Evolutionary conservation across 2,329 filamentous ascomycete species (phyloP).

Genomic region (Diaporthe citrichinensis): DNA sequence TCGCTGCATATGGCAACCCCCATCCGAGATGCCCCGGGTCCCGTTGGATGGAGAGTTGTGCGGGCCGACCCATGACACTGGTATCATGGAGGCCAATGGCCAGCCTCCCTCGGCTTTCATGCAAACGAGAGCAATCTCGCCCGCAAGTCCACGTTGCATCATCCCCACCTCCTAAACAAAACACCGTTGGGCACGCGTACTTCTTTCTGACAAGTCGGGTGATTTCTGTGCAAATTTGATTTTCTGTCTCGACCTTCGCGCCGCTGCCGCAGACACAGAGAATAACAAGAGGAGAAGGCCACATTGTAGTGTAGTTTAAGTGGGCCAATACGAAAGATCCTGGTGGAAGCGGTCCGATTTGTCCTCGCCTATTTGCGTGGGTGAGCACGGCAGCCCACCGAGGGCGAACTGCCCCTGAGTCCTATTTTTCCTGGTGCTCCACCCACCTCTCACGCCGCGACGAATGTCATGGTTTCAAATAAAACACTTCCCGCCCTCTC

Average conservation of each 20-base stretch:
- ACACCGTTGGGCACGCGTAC: constrained; percentile 19
- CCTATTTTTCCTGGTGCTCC: constrained; percentile 5
- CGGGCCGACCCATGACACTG: constrained; percentile 22
- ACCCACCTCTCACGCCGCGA: constrained; percentile 12
- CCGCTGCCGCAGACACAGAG: constrained; percentile 3
- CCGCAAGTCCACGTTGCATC: constrained; percentile 22
- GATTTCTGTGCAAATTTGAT: constrained; percentile 22
- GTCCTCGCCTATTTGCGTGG: neutral
- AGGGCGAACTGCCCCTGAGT: constrained; percentile 20
- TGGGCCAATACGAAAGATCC: constrained; percentile 15
- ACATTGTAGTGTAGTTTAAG: constrained; percentile 2
- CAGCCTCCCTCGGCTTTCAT: neutral
- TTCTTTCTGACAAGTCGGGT: constrained; percentile 13
- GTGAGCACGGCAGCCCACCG: constrained; percentile 7
- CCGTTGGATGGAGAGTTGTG: constrained; percentile 20
- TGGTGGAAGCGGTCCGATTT: constrained; percentile 18
- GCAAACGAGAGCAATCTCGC: constrained; percentile 28
- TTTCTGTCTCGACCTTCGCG: neutral
- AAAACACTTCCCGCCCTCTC: constrained; percentile 16
- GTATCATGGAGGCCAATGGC: constrained; percentile 29
- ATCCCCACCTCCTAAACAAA: constrained; percentile 14
- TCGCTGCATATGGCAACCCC: constrained; percentile 12
- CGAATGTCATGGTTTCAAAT: constrained; percentile 23
- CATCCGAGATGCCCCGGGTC: constrained; percentile 28
- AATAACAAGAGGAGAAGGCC: neutral